phyloP scores from a whole-genome alignment of 768 basidiomycete genomes.

The Multifurca ochricompacta region DNA sequence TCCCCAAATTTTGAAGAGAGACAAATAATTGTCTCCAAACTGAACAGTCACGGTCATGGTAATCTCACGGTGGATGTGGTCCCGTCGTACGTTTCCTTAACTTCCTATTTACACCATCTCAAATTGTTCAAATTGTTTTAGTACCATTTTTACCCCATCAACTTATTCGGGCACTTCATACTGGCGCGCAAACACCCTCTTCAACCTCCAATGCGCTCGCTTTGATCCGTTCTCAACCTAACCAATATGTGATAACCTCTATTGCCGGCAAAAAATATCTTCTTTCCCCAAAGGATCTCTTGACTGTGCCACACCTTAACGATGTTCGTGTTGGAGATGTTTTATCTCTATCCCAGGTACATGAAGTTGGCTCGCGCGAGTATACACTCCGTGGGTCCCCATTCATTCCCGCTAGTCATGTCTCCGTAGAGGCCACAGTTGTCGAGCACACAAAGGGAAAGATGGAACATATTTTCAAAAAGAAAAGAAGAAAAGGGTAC shows the following conservation, averaged over 20 bases:
- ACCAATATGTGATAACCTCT: conserved; percentile 85
- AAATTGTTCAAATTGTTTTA: neutral
- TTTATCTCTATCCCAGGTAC: conserved; percentile 73
- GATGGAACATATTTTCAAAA: conserved; percentile 90
- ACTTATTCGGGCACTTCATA: conserved; percentile 28
- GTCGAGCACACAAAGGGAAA: conserved; percentile 94
- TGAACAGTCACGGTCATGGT: neutral
- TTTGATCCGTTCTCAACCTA: conserved; percentile 84
- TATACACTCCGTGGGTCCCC: conserved; percentile 83
- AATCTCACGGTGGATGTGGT: conserved; percentile 11
- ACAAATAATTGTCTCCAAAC: no score
- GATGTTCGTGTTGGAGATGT: conserved; percentile 81
- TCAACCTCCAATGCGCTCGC: conserved; percentile 55
- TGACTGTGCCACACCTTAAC: conserved; percentile 88
- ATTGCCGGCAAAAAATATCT: conserved; percentile 85
- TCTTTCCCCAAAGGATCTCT: conserved; percentile 80
- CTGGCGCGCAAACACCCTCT: conserved; percentile 23
- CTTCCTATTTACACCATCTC: neutral
- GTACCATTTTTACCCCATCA: conserved; percentile 18
- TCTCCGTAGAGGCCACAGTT: conserved; percentile 83
- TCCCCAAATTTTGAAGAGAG: neutral
- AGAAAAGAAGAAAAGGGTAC: conserved; percentile 98
- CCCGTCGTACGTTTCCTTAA: conserved; percentile 15
- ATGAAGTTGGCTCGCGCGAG: conserved; percentile 93
- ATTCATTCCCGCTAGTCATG: conserved; percentile 51